A percentile compares a stretch with the other conserved stretches of the same genome.
phyloP scores from a whole-genome alignment of 805 yeast genomes.

The Yamadazyma kitorensis region DNA sequence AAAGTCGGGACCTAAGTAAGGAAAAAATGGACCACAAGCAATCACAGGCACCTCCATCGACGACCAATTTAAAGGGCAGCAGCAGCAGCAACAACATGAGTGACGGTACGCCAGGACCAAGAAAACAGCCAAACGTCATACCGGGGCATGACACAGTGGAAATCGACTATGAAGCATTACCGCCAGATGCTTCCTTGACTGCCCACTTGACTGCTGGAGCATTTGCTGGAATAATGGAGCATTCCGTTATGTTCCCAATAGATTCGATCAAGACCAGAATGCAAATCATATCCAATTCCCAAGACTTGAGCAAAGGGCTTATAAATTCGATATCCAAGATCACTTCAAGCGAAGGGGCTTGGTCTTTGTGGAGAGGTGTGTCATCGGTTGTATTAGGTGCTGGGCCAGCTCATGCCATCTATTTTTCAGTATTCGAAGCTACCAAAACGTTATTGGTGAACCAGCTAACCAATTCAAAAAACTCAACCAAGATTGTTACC shows the following conservation, averaged over 20 bases:
- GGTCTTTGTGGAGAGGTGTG: slow-evolving; percentile 91
- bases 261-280: slow-evolving; percentile 96
- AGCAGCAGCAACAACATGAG: too few species aligned
- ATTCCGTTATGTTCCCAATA: slow-evolving; percentile 92
- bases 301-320: slow-evolving; percentile 39
- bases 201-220: slow-evolving; percentile 93
- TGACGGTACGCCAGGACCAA: background rate
- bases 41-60: background rate
- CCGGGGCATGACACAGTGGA: slow-evolving; percentile 41
- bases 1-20: too few species aligned
- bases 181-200: slow-evolving; percentile 75
- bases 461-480: slow-evolving; percentile 28
- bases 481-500: slow-evolving; percentile 46
- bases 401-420: slow-evolving; percentile 99
- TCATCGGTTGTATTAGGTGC: slow-evolving; percentile 92
- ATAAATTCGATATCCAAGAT: slow-evolving; percentile 70
- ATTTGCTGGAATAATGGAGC: slow-evolving; percentile 99
- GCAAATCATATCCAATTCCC: slow-evolving; percentile 52
- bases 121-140: slow-evolving; percentile 4
- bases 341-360: slow-evolving; percentile 83
- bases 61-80: too few species aligned
- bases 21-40: slow-evolving; percentile 4
- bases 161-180: slow-evolving; percentile 88
- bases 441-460: slow-evolving; percentile 59
- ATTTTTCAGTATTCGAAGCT: slow-evolving; percentile 89